A percentile compares a stretch with the other conserved stretches of the same genome.
These are phyloP conservation scores for Polytrichum commune DNA, from an alignment of 225 moss, liverwort and hornwort species.

Conservation along the genomic window DNA sequence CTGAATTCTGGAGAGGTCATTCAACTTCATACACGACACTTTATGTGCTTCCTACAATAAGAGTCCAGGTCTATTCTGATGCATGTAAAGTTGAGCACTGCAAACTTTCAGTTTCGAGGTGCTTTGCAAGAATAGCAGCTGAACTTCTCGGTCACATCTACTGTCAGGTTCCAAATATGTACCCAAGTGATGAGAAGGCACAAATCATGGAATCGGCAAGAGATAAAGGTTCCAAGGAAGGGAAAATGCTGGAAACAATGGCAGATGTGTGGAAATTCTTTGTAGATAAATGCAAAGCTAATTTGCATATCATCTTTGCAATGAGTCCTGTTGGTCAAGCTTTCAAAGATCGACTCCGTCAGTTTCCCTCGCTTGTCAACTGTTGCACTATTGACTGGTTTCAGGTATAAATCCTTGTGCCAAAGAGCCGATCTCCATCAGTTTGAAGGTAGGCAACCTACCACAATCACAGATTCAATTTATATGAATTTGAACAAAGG, in stretches of 20 bases:
- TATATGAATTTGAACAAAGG: too few relatives aligned
- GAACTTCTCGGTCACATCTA: too few relatives aligned
- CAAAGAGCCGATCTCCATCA: too few relatives aligned
- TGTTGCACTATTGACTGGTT: constrained; percentile 99
- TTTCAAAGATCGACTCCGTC: constrained; percentile 77
- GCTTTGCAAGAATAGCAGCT: too few relatives aligned
- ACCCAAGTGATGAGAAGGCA: constrained; percentile 84
- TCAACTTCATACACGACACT: not conserved
- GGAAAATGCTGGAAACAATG: constrained; percentile 70
- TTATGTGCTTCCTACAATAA: too few relatives aligned
- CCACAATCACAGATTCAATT: too few relatives aligned
- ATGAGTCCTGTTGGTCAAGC: constrained; percentile 95
- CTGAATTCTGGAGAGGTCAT: constrained; percentile 88
- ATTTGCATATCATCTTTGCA: constrained; percentile 79
- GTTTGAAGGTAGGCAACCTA: too few relatives aligned
- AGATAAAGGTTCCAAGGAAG: constrained; percentile 68
- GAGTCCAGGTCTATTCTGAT: too few relatives aligned
- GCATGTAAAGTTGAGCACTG: too few relatives aligned
- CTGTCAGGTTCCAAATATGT: constrained; percentile 77
- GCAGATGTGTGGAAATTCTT: constrained; percentile 89
- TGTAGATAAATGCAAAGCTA: constrained; percentile 86
- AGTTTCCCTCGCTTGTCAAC: constrained; percentile 92
- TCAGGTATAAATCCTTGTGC: constrained; percentile 37
- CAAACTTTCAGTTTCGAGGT: too few relatives aligned
- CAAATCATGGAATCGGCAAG: constrained; percentile 61